These are phyloP conservation scores for Mycena venus DNA, from an alignment of 768 basidiomycete genomes.

Conservation along the genomic window DNA sequence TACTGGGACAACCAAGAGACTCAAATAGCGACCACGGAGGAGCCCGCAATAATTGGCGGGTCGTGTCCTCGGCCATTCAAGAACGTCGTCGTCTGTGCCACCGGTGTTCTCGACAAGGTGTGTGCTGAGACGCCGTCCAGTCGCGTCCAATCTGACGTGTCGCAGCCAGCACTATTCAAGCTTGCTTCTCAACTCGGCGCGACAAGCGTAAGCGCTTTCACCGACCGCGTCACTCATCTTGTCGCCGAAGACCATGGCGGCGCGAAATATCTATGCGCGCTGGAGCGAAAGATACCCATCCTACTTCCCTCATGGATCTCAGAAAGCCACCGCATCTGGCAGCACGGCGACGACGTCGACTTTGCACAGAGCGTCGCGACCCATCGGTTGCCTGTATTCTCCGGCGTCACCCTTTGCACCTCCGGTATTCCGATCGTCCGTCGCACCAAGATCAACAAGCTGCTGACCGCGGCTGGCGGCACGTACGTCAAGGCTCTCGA, in stretches of 20 bases:
- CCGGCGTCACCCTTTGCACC: constrained; percentile 74
- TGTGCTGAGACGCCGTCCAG: neutral
- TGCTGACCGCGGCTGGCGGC: constrained; percentile 74
- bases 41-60: constrained; percentile 55
- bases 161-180: constrained; percentile 77
- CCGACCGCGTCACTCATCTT: constrained; percentile 89
- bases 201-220: constrained; percentile 75
- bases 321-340: constrained; percentile 80
- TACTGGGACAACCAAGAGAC: constrained; percentile 63
- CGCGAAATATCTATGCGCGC: constrained; percentile 87
- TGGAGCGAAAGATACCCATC: constrained; percentile 86
- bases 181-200: constrained; percentile 89
- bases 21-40: constrained; percentile 58
- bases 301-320: constrained; percentile 85
- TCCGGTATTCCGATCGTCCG: constrained; percentile 78
- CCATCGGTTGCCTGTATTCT: constrained; percentile 61
- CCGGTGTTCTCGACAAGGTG: constrained; percentile 85
- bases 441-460: constrained; percentile 74
- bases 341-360: constrained; percentile 85
- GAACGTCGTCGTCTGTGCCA: constrained; percentile 77
- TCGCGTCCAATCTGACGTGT: constrained; percentile 4
- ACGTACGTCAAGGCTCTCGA: constrained; percentile 81
- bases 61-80: constrained; percentile 78
- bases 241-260: constrained; percentile 83
- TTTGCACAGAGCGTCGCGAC: constrained; percentile 68